phyloP scores from a whole-genome alignment of 2,329 filamentous ascomycete genomes.

The Aspergillus tanneri region DNA sequence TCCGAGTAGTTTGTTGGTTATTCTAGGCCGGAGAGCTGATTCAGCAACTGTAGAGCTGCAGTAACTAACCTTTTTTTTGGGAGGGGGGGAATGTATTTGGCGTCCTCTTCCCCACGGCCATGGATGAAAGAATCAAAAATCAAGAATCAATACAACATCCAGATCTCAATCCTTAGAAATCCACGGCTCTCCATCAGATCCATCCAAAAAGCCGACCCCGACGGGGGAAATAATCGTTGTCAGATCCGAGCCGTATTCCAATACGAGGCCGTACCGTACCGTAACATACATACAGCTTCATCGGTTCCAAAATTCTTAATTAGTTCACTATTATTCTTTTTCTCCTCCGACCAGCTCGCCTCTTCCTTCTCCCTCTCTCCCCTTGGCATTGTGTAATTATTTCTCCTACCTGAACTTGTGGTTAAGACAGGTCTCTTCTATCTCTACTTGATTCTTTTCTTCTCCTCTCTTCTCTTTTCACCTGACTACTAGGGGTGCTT shows the following conservation, averaged over 20 bases:
- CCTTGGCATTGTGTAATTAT: not conserved
- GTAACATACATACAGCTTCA: not conserved
- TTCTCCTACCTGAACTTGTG: not conserved
- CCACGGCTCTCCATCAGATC: too few species aligned
- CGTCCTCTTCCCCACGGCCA: too few species aligned
- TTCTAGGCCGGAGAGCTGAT: too few species aligned
- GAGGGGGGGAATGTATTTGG: too few species aligned
- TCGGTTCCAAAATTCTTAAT: not conserved
- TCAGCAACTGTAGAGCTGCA: too few species aligned
- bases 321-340: conserved; percentile 1
- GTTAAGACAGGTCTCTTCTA: conserved; percentile 8
- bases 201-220: too few species aligned
- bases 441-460: conserved; percentile 1
- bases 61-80: too few species aligned
- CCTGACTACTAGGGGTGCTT: conserved; percentile 7
- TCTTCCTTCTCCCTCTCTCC: conserved; percentile 5
- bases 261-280: not conserved
- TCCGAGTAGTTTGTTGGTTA: too few species aligned
- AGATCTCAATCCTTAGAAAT: too few species aligned
- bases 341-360: conserved; percentile 6
- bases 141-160: too few species aligned
- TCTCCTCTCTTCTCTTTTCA: not conserved
- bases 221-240: not conserved
- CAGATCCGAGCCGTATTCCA: not conserved
- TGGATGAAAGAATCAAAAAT: too few species aligned